Base-by-base conservation (phyloP, 257 asterid species). In the Lavandula angustifolia region DNA sequence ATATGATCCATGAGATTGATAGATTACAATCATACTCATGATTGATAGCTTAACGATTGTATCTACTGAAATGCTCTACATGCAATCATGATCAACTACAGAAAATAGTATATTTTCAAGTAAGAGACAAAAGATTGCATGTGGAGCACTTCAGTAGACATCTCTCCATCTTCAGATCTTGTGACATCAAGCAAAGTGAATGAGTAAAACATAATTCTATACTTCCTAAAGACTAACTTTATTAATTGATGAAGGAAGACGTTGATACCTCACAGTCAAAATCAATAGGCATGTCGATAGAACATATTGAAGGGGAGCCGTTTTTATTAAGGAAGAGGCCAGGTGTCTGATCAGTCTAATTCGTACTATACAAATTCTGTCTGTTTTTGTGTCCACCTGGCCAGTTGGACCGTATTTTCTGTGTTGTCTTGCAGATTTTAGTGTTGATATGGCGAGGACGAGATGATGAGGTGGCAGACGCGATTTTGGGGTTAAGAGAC, bases 301-400 rank as follows among this genome's bases (percentile, higher is more conserved):
- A 92, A 74, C 99, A 87, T 64, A 85, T 80, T 3, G 77, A 73
- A 46, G 96, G 84, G 7, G 85, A 79, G 60, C 95, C 96, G 27
- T 70, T 80, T 80, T 74, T 89, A 81, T 80, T 84, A 53, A 89
- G 80, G 55, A 75, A 85, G 78, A 92, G 95, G 71, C 95, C 67
- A 92, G 72, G 68, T 89, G 88, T 37, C 78, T n/a, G n/a, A n/a
- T n/a, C n/a, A n/a, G n/a, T n/a, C n/a, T n/a, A n/a, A n/a, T n/a
- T n/a, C n/a, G n/a, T n/a, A n/a, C n/a, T n/a, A n/a, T n/a, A n/a
- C n/a, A n/a, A n/a, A n/a, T n/a, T n/a, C n/a, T n/a, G n/a, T n/a
- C n/a, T n/a, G n/a, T n/a, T n/a, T n/a, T n/a, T n/a, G n/a, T n/a
- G n/a, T n/a, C n/a, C n/a, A n/a, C n/a, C n/a, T n/a, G n/a, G n/a